phyloP scores from a whole-genome alignment of 176 grass and related monocot genomes.

The Oropetium thomaeum region DNA sequence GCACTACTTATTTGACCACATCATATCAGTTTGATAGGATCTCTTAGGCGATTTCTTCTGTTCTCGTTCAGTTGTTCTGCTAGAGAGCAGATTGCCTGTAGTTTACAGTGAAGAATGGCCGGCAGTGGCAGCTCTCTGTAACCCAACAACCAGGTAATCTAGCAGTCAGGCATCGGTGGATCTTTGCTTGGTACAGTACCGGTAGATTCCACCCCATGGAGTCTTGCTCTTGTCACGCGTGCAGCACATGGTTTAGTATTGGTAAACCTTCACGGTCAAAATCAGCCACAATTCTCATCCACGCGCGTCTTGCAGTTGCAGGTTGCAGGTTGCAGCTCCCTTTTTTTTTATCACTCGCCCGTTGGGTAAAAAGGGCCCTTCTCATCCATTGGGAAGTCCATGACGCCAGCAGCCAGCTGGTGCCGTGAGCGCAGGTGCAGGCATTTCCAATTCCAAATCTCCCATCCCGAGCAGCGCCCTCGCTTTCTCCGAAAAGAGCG shows the following conservation, averaged over 20 bases:
- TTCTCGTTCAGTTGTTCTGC: too few species aligned
- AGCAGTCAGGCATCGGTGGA: not conserved
- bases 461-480: conserved; percentile 20
- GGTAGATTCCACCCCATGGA: not conserved
- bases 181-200: not conserved
- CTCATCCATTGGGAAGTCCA: not conserved
- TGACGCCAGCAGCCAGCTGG: conserved; percentile 37
- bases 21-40: not conserved
- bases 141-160: not conserved
- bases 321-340: too few species aligned
- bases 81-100: not conserved
- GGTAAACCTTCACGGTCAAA: not conserved
- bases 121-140: not conserved
- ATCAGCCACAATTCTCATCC: not conserved
- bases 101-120: not conserved
- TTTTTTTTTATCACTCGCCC: not conserved
- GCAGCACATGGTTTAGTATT: not conserved
- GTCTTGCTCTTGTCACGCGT: not conserved
- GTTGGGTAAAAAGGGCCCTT: not conserved
- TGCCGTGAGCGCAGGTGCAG: not conserved
- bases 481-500: conserved; percentile 18
- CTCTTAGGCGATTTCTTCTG: not conserved
- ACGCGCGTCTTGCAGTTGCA: too few species aligned
- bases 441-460: conserved; percentile 19
- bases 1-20: too few species aligned